Evolutionary conservation across 2,329 filamentous ascomycete species (phyloP), one percentile per base, ranked within the genome.

Genomic region (Geosmithia flava): DNA sequence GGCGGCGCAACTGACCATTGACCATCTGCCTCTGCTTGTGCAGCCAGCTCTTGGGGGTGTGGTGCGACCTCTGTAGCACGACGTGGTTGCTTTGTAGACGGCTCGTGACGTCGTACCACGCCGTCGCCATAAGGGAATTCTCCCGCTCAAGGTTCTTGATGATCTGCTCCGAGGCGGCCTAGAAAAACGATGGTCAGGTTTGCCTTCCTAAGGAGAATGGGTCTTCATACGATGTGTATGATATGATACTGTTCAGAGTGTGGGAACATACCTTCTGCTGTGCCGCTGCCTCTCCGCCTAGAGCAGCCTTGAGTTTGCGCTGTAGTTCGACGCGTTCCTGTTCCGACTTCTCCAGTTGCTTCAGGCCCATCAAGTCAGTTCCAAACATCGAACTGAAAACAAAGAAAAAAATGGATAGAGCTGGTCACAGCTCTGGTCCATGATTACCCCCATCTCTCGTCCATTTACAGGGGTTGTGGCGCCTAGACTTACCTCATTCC

Each of bases 1-100:
- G 63, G 59, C 58, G 62, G 59, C 58, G 59, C 63, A 66, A 68
- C 65, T 66, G 62, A 78, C 72, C 73, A 63, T 82, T 81, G 54
- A 84, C 78, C 70, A 81, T 72, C 60, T 81, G 78, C 60, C 87
- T 77, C 72, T 93, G 87, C 70, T 86, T 89, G 58, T 86, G 86
- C 56, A 94, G 68, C 85, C 86, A 94, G 66, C 85, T 90, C 65
- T 80, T 83, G 15, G 86, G 84, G 55, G 77, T 76, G 56, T 91
- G 85, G 55, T 80, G 79, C 55, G 85, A 75, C 54, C 87, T 72
- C 59, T 89, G 84, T 52, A 94, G 67, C 48, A 87, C 80, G 42
- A 91, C 83, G 52, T 86, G 85, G 62, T 90, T 91, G 68, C 85
- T 89, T 66, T 93, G 87, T 55, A 94, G 65, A 47, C 87, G 75